phyloP scores from a whole-genome alignment of 169 alveolate species.

The Besnoitia besnoiti region DNA sequence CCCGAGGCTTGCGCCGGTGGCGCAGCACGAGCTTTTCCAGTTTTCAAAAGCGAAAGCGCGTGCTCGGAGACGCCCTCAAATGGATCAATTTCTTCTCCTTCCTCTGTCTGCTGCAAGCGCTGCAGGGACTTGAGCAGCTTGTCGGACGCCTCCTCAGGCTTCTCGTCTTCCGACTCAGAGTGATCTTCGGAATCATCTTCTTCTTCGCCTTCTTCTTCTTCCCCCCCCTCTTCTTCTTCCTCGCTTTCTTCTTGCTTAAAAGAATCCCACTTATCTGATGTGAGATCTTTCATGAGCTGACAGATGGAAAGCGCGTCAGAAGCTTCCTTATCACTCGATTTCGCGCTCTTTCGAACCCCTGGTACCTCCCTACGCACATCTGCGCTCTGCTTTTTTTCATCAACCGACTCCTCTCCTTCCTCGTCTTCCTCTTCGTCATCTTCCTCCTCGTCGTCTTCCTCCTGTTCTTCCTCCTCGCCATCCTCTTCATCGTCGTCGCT shows the following conservation, averaged over 20 bases:
- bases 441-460: neutral
- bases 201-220: conserved; percentile 4
- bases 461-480: neutral
- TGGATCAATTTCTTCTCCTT: neutral
- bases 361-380: neutral
- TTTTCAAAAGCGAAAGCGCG: conserved; percentile 11
- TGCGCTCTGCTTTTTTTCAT: neutral
- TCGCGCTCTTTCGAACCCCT: neutral
- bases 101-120: neutral
- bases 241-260: neutral
- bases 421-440: conserved; percentile 14
- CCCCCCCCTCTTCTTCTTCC: conserved; percentile 7
- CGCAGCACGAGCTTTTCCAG: neutral
- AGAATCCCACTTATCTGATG: neutral
- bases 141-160: neutral
- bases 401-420: neutral
- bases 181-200: neutral
- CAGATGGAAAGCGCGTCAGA: neutral
- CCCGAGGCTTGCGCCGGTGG: neutral
- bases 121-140: neutral
- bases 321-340: neutral
- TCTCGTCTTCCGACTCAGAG: neutral
- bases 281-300: conserved; percentile 1
- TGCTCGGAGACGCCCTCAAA: conserved; percentile 32
- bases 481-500: neutral